Evolutionary conservation across 2,329 filamentous ascomycete genomes (phyloP), one percentile per base, ranked within the genome.

Genomic region (Fusarium guadeloupense): DNA sequence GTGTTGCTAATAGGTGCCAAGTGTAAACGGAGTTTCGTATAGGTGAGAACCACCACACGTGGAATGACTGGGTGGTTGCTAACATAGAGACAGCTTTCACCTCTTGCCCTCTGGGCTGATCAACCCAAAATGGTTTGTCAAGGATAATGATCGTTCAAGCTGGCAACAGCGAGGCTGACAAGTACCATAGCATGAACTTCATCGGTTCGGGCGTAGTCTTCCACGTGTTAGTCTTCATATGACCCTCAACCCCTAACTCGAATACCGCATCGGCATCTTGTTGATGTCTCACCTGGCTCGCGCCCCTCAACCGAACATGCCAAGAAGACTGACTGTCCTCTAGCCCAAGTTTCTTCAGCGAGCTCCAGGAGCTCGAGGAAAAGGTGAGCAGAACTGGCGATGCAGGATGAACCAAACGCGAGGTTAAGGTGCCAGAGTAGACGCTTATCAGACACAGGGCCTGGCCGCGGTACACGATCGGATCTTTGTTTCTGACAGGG

Each of bases 121-220:
- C 64, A 91, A 89, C 72, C 87, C 89, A 7, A 78, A 79, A 37
- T 90, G 72, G 62, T 70, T 51, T 40, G 45, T 42, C 50, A 34
- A 47, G 21, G 48, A 52, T 44, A 50, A 64, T 34, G 19, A 46
- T 58, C 46, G 30, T 55, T 54, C 41, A 51, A 54, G 19, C 34
- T 60, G 49, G 48, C 39, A 44, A 55, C 49, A 26, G 39, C 35
- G 38, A 50, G 20, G 40, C 42, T 60, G 37, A 63, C 44, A 48
- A 59, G 85, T 38, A 28, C 40, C 31, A 48, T 54, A 58, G 62
- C 73, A 81, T 86, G 68, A 93, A 93, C 77, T 79, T 93, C 53
- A 89, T 93, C 72, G 90, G 89, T 56, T 89, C 87, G 42, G 89
- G 81, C 40, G 83, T 85, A 34, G 85, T 91, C 56, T 86, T 91